Evolutionary conservation across 179 eudicot genomes (phyloP).

Genomic region (Beta macrorhiza): DNA sequence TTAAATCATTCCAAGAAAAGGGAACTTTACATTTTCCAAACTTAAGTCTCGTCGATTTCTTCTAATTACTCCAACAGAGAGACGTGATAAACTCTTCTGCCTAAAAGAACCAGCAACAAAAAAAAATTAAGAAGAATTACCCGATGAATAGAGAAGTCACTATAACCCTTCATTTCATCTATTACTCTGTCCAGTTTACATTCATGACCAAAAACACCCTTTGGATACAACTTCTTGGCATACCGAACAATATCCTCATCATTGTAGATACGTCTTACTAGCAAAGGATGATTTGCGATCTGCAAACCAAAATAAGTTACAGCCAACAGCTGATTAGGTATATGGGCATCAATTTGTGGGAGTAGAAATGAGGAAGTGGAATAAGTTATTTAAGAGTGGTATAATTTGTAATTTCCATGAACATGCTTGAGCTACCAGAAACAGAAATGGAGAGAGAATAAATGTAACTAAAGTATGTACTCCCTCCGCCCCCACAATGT

Average conservation of each 20-base stretch:
- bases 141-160: conserved; percentile 85
- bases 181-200: conserved; percentile 87
- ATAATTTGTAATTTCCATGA: neutral
- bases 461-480: neutral
- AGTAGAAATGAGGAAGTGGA: neutral
- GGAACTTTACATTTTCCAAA: neutral
- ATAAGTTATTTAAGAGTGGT: neutral
- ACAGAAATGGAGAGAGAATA: neutral
- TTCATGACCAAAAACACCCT: conserved; percentile 91
- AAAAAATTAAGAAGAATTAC: conserved; percentile 35
- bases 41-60: neutral
- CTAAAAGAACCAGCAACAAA: neutral
- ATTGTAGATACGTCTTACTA: conserved; percentile 81
- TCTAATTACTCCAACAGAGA: neutral
- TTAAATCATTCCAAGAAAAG: neutral
- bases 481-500: too few relatives aligned
- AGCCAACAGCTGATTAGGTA: neutral
- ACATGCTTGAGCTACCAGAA: neutral
- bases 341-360: neutral
- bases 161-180: conserved; percentile 86
- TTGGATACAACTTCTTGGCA: conserved; percentile 72
- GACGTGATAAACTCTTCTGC: neutral
- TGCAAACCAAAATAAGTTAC: conserved; percentile 32
- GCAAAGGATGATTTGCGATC: conserved; percentile 98
- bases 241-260: conserved; percentile 73